Conservation (phyloP, 495 filamentous ascomycete species). For the Cairneyella variabilis region DNA sequence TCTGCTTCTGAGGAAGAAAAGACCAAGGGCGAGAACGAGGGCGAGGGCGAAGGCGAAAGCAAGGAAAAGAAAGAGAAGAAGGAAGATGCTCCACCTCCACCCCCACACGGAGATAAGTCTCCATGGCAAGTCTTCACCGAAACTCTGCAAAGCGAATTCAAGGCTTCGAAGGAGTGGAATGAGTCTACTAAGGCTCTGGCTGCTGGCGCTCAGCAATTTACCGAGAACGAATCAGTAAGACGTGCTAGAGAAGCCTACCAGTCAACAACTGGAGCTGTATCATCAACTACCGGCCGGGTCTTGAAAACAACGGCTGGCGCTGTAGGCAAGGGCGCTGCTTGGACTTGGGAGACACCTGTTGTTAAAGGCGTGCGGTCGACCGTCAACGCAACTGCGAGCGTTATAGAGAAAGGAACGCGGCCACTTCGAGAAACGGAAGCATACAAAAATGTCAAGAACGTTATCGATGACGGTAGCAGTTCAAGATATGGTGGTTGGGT, state of each 20-base stretch:
- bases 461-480: constrained; percentile 95
- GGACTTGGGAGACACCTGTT: constrained; percentile 94
- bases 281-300: constrained; percentile 68
- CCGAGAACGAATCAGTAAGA: constrained; percentile 89
- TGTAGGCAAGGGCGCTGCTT: constrained; percentile 83
- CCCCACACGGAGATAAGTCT: constrained; percentile 94
- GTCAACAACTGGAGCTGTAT: constrained; percentile 71
- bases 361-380: constrained; percentile 90
- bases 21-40: constrained; percentile 43
- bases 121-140: constrained; percentile 98
- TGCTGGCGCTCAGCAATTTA: constrained; percentile 81
- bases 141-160: constrained; percentile 87
- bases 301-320: constrained; percentile 80
- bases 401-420: constrained; percentile 86
- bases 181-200: constrained; percentile 94
- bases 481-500: constrained; percentile 94
- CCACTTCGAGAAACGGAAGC: constrained; percentile 92
- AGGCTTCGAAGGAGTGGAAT: constrained; percentile 98
- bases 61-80: constrained; percentile 52
- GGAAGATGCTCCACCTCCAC: constrained; percentile 72
- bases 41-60: constrained; percentile 38
- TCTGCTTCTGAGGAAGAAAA: constrained; percentile 35
- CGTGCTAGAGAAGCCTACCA: constrained; percentile 82
- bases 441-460: constrained; percentile 89
- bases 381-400: constrained; percentile 77